A percentile compares a stretch with the other conserved stretches of the same genome.
Evolutionary conservation across 164 flowering plant genomes (phyloP).

Genomic region (Nymphaea thermarum): DNA sequence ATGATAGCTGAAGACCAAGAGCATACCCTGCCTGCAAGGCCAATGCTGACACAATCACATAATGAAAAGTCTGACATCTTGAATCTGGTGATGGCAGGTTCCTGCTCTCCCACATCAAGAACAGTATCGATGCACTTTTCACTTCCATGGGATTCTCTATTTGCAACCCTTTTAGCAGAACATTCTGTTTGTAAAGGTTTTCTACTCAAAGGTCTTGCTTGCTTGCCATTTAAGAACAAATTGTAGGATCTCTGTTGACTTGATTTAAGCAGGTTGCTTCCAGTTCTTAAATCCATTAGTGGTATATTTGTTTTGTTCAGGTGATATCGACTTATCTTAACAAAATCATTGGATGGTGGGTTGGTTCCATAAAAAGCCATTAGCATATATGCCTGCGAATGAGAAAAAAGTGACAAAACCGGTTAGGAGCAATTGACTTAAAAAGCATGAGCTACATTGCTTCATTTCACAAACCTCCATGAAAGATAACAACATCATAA

Average conservation of each 20-base stretch:
- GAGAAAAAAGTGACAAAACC: not conserved
- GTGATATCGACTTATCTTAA: too few species aligned
- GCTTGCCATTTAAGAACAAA: slow-evolving; percentile 4
- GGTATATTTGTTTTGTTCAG: not conserved
- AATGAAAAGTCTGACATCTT: slow-evolving; percentile 66
- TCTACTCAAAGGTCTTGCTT: slow-evolving; percentile 1
- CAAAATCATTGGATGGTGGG: not conserved
- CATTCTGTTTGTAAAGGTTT: slow-evolving; percentile 15
- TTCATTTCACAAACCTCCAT: not conserved
- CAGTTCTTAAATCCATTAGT: not conserved
- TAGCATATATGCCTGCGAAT: slow-evolving; percentile 2
- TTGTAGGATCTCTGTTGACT: not conserved
- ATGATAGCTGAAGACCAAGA: not conserved
- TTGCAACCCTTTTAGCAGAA: slow-evolving; percentile 14
- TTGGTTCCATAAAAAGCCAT: slow-evolving; percentile 49
- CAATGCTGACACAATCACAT: slow-evolving; percentile 56
- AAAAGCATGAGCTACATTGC: not conserved
- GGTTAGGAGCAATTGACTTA: not conserved
- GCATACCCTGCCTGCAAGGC: slow-evolving; percentile 81
- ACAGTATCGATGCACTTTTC: slow-evolving; percentile 8
- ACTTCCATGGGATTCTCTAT: slow-evolving; percentile 27
- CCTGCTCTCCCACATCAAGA: slow-evolving; percentile 18
- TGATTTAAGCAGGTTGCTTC: slow-evolving; percentile 2
- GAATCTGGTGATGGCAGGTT: slow-evolving; percentile 54
- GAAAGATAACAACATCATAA: too few species aligned